Base-by-base conservation (phyloP, 345 rosid species). In the Eucalyptus erythrocorys region DNA sequence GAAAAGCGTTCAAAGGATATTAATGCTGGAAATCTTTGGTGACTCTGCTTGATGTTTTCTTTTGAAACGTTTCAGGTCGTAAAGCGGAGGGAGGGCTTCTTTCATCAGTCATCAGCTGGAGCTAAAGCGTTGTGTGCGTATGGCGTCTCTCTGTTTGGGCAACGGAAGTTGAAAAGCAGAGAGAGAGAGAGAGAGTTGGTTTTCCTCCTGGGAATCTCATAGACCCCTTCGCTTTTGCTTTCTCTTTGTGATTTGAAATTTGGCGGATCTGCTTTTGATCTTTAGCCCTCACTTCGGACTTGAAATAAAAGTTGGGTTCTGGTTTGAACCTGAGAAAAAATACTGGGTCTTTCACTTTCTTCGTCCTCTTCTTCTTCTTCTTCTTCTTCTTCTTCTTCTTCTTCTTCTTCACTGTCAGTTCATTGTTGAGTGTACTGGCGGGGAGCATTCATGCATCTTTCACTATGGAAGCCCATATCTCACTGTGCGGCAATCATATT, bases 391-490 rank as follows among this genome's bases (percentile, higher is more conserved):
- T 27, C 66, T 59, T 59, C 88, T 9, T 34, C 82, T 21, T 76
- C 82, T 76, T 76, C 81, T 85, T 49, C 87, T 50, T 85, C 43
- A 48, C 45, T 34, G 87, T 50, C 64, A 51, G 66, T 16, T 51
- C 48, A 11, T 51, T 17, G 45, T 66, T 27, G 57, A 59, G 37
- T 87, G 53, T 16, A 30, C 50, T 45, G 68, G 85, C 19, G 47
- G 85, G 88, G 53, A 59, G 89, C 87, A 81, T 85, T 84, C 87
- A 81, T 84, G 88, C 82, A 96, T 95, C 94, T 96, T 89, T 93
- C 97, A 92, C 90, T 96, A 91, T 96, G 99, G 97, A 95, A 94
- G 91, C 97, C 97, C 66, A 93, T 96, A 89, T 91, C 96, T 61
- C 95, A 94, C 88, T 96, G 97, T 91, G 99, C 99, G 80, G 93